phyloP scores from a whole-genome alignment of 2,329 filamentous ascomycete genomes.

The Aspergillus sp. region DNA sequence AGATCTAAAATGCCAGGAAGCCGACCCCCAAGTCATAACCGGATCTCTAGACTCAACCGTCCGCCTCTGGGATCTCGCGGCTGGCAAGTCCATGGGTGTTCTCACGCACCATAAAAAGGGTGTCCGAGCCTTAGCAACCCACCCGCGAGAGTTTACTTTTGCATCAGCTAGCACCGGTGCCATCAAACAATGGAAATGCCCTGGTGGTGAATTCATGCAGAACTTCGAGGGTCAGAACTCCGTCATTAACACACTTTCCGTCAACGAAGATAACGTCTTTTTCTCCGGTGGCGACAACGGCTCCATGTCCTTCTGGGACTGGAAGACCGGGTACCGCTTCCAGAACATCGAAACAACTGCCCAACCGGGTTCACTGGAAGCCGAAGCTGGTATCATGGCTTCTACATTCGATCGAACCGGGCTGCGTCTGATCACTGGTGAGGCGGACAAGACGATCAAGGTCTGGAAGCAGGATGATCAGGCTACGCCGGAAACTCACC shows the following conservation, averaged over 20 bases:
- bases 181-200: conserved; percentile 99
- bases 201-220: conserved; percentile 97
- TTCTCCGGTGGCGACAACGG: conserved; percentile 97
- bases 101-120: conserved; percentile 99
- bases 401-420: conserved; percentile 90
- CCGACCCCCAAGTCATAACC: conserved; percentile 92
- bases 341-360: conserved; percentile 88
- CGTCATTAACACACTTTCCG: conserved; percentile 90
- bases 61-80: conserved; percentile 90
- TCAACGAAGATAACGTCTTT: conserved; percentile 92
- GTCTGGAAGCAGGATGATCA: conserved; percentile 93
- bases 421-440: conserved; percentile 84
- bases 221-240: conserved; percentile 97
- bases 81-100: conserved; percentile 93
- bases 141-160: conserved; percentile 95
- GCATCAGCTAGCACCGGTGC: conserved; percentile 86
- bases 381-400: conserved; percentile 92
- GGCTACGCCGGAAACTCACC: conserved; percentile 87
- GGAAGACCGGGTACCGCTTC: conserved; percentile 93
- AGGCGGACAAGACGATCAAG: conserved; percentile 98
- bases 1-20: conserved; percentile 88
- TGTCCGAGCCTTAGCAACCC: conserved; percentile 77
- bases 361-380: conserved; percentile 89
- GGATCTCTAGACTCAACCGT: conserved; percentile 91
- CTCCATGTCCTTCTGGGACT: conserved; percentile 97